Conservation (phyloP, 495 filamentous ascomycete species). For the Aspergillus sclerotiicarbonarius region DNA sequence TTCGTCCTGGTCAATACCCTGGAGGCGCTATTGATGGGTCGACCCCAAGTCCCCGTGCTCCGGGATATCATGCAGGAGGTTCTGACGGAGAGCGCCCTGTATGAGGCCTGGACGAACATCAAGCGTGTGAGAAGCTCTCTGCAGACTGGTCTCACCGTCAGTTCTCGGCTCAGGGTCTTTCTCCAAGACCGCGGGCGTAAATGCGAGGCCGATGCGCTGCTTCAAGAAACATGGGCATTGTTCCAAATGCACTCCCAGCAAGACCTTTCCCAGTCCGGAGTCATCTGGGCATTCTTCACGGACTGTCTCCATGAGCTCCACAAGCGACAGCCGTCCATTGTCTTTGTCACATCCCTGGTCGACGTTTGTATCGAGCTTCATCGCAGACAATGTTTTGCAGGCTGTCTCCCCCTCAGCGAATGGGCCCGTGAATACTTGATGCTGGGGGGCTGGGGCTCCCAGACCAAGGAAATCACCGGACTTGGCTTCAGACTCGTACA, state of each 20-base stretch:
- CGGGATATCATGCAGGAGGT: not conserved
- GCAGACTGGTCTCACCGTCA: not conserved
- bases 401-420: not conserved
- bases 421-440: not conserved
- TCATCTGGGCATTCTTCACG: not conserved
- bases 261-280: not conserved
- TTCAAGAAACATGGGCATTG: not conserved
- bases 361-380: not conserved
- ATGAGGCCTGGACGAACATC: not conserved
- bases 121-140: not conserved
- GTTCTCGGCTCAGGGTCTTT: not conserved
- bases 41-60: not conserved
- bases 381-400: not conserved
- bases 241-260: not conserved
- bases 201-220: not conserved
- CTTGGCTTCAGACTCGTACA: not conserved
- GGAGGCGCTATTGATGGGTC: not conserved
- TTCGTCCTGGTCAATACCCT: not conserved
- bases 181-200: not conserved
- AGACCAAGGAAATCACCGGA: not conserved
- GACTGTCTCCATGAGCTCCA: not conserved
- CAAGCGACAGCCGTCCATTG: not conserved
- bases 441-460: not conserved
- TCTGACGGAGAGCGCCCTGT: not conserved
- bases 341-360: not conserved